These are phyloP conservation scores for Nemania bipapillata DNA, from an alignment of 2,329 filamentous ascomycete genomes.

Conservation along the genomic window DNA sequence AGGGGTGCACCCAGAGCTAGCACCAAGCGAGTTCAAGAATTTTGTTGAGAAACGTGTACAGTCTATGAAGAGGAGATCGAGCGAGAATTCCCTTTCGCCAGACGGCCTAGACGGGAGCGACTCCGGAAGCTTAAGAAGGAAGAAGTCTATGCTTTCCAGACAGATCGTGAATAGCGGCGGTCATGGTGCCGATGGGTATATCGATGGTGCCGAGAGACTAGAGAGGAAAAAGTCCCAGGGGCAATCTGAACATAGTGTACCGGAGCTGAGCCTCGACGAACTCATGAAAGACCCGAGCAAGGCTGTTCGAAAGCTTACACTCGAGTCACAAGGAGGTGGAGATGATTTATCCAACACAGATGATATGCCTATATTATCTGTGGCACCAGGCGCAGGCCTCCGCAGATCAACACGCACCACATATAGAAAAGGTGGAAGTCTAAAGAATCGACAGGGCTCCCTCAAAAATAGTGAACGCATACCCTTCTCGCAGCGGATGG, in stretches of 20 bases:
- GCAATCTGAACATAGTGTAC: constrained; percentile 57
- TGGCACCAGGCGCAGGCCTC: constrained; percentile 79
- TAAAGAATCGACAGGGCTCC: constrained; percentile 86
- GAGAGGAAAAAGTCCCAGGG: constrained; percentile 76
- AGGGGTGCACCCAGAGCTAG: constrained; percentile 90
- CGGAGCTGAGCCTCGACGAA: constrained; percentile 79
- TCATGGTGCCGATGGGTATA: constrained; percentile 70
- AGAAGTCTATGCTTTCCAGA: constrained; percentile 94
- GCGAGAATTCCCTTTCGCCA: constrained; percentile 72
- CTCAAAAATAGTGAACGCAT: constrained; percentile 79
- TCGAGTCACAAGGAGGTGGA: constrained; percentile 62
- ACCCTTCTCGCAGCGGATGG: constrained; percentile 77
- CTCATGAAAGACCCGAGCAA: constrained; percentile 82
- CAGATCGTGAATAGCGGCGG: constrained; percentile 82
- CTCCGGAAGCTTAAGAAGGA: constrained; percentile 76
- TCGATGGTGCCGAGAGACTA: constrained; percentile 84
- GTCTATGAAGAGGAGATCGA: constrained; percentile 84
- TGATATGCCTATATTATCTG: constrained; percentile 87
- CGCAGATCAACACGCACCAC: constrained; percentile 91
- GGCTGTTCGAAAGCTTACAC: constrained; percentile 74
- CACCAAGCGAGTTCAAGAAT: constrained; percentile 94
- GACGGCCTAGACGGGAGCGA: constrained; percentile 65
- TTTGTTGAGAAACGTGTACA: constrained; percentile 95
- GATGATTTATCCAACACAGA: constrained; percentile 61
- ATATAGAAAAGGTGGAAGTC: constrained; percentile 84